Evolutionary conservation across 768 basidiomycete species (phyloP).

Genomic region (Pulveroboletus sp.): DNA sequence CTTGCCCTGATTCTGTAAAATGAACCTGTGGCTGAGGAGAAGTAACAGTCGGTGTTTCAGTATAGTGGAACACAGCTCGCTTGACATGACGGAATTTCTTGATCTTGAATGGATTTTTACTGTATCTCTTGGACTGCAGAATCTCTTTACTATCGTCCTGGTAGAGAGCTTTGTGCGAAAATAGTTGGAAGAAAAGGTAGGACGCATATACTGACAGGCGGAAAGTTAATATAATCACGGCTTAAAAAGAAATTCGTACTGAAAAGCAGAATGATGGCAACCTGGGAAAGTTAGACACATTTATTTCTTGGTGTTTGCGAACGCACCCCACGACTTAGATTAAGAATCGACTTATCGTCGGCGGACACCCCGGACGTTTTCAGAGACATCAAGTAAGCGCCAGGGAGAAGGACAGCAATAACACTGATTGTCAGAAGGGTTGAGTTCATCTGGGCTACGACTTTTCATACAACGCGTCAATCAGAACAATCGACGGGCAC

Average conservation of each 20-base stretch:
- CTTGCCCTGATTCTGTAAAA: not conserved
- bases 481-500: not conserved
- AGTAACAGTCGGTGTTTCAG: conserved; percentile 6
- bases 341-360: conserved; percentile 50
- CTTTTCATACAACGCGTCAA: conserved; percentile 33
- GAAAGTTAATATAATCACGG: not conserved
- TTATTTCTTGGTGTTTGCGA: not conserved
- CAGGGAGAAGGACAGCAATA: conserved; percentile 73
- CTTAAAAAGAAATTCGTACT: conserved; percentile 42
- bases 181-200: conserved; percentile 80
- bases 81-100: conserved; percentile 19
- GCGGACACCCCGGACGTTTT: conserved; percentile 12
- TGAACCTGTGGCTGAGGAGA: conserved; percentile 7
- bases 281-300: conserved; percentile 38
- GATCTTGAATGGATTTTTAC: conserved; percentile 37
- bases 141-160: conserved; percentile 39
- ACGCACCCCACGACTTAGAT: conserved; percentile 76
- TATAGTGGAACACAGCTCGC: not conserved
- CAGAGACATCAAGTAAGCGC: conserved; percentile 70
- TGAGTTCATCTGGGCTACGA: conserved; percentile 71
- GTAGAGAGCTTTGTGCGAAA: conserved; percentile 75
- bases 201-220: conserved; percentile 57
- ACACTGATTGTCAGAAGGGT: conserved; percentile 75
- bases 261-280: conserved; percentile 74
- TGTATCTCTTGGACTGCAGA: conserved; percentile 39